Conservation (phyloP, 768 basidiomycete species). For the Panaeolus papilionaceus region DNA sequence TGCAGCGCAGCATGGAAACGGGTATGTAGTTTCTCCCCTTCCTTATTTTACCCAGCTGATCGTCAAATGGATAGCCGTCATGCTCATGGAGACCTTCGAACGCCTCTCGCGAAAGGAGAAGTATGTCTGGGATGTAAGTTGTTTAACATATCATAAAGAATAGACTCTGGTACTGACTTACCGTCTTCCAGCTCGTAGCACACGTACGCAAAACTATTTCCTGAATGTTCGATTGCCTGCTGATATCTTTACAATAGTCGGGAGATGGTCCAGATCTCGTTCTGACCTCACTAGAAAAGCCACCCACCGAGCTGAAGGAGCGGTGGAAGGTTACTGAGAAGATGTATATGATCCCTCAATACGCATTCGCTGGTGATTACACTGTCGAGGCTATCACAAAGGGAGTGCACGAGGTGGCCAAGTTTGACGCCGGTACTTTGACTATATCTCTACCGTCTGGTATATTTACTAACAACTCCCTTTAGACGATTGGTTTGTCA, state of each 20-base stretch:
- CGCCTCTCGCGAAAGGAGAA: conserved; percentile 69
- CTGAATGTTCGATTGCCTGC: background rate
- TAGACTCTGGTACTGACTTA: conserved; percentile 4
- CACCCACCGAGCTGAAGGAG: conserved; percentile 58
- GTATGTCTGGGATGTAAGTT: conserved; percentile 77
- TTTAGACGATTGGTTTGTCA: conserved; percentile 74
- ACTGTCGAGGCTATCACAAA: conserved; percentile 74
- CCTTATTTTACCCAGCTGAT: background rate
- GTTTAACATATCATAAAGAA: background rate
- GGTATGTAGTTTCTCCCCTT: conserved; percentile 40
- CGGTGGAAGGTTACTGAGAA: conserved; percentile 74
- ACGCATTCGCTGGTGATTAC: conserved; percentile 71
- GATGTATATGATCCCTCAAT: conserved; percentile 72
- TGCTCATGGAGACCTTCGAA: conserved; percentile 77
- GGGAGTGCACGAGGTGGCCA: conserved; percentile 63
- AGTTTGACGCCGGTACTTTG: conserved; percentile 62
- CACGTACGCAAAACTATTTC: conserved; percentile 50
- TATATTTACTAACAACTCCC: background rate
- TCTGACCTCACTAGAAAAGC: conserved; percentile 55
- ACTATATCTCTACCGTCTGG: background rate
- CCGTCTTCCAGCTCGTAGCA: conserved; percentile 56
- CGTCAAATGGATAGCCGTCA: conserved; percentile 52
- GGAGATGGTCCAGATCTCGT: conserved; percentile 66
- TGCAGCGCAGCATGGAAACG: conserved; percentile 69
- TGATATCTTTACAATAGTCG: conserved; percentile 43